These are phyloP conservation scores for Hypoxylon fuscum DNA, from an alignment of 495 filamentous ascomycete species.

Conservation along the genomic window DNA sequence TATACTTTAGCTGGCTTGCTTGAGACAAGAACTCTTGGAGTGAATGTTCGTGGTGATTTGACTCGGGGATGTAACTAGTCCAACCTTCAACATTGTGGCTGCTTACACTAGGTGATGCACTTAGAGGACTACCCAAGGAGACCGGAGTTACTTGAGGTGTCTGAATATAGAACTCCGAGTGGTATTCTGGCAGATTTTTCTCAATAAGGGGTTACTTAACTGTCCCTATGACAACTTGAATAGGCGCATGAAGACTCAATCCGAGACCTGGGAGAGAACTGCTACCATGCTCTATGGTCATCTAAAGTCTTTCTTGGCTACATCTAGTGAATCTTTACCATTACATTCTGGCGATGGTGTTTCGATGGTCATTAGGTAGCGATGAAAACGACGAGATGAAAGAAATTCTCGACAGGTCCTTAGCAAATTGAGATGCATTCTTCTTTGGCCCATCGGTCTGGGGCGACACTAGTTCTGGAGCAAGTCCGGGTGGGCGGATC, in stretches of 20 bases:
- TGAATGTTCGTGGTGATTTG: too few relatives aligned
- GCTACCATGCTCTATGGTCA: neutral
- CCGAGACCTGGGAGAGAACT: neutral
- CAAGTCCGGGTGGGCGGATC: neutral
- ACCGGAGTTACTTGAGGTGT: too few relatives aligned
- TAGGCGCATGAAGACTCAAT: neutral
- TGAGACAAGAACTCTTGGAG: too few relatives aligned
- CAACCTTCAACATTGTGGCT: too few relatives aligned
- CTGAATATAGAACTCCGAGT: too few relatives aligned
- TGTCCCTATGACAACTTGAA: too few relatives aligned
- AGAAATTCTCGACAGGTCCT: neutral
- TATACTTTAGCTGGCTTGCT: neutral
- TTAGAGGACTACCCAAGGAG: too few relatives aligned
- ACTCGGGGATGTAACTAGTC: too few relatives aligned
- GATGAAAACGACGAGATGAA: neutral
- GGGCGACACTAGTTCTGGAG: neutral
- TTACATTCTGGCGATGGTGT: neutral
- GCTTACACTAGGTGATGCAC: too few relatives aligned
- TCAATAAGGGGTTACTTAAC: too few relatives aligned
- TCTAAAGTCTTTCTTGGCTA: neutral
- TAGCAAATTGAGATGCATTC: neutral
- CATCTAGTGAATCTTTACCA: neutral
- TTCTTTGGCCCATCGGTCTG: neutral
- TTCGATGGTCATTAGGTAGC: neutral
- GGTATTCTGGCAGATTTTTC: too few relatives aligned